phyloP scores from a whole-genome alignment of 2,329 filamentous ascomycete species.

The Monilinia fructigena region DNA sequence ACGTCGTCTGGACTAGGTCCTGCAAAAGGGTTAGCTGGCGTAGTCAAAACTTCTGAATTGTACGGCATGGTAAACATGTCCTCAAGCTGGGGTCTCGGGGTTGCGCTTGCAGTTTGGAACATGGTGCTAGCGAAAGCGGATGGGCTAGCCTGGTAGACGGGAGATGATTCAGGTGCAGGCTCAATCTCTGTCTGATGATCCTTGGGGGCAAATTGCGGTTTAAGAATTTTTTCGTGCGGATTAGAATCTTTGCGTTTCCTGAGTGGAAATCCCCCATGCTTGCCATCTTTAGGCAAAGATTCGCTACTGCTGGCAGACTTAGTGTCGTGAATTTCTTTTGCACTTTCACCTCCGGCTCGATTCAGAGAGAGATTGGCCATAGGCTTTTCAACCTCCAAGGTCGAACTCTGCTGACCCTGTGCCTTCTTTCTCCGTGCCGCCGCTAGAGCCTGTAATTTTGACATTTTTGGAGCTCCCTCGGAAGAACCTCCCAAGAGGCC shows the following conservation, averaged over 20 bases:
- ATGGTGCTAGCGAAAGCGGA: constrained; percentile 46
- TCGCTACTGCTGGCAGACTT: background rate
- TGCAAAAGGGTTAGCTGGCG: constrained; percentile 65
- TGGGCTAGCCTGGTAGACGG: constrained; percentile 38
- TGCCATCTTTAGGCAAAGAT: constrained; percentile 13
- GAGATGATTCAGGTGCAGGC: constrained; percentile 22
- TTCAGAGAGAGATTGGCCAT: constrained; percentile 32
- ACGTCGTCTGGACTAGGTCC: constrained; percentile 89
- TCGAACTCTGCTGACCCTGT: constrained; percentile 52
- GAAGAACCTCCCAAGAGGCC: constrained; percentile 78
- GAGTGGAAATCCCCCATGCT: constrained; percentile 35
- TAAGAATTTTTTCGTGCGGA: constrained; percentile 36
- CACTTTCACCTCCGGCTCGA: background rate
- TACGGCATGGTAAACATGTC: constrained; percentile 45
- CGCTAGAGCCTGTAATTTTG: constrained; percentile 87
- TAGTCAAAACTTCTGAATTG: constrained; percentile 39
- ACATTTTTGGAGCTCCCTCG: constrained; percentile 65
- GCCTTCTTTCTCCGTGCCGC: constrained; percentile 83
- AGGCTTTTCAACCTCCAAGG: constrained; percentile 33
- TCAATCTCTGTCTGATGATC: constrained; percentile 8
- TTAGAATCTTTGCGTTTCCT: constrained; percentile 40
- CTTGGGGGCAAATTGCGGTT: constrained; percentile 24
- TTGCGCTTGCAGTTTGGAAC: constrained; percentile 41
- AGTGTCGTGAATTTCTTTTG: background rate
- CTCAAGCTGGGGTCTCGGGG: constrained; percentile 25